Percentiles rank a stretch among this genome's conserved stretches.
Conservation (phyloP, 108 stramenopile species). For the Chaetoceros tenuissimus region DNA sequence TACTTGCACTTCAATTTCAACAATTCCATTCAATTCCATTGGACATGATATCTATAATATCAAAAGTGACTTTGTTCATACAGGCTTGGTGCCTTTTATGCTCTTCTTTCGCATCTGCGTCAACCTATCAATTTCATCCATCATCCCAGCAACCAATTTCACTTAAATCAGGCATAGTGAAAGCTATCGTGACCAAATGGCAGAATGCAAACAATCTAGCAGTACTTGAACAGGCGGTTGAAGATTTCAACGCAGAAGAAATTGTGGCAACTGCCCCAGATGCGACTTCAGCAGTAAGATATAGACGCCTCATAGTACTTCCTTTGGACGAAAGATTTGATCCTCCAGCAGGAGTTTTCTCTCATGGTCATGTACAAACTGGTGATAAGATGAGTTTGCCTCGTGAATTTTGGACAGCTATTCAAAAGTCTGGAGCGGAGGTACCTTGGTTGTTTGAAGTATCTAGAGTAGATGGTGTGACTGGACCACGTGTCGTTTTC, state of each 20-base stretch:
- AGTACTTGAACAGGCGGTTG: conserved; percentile 63
- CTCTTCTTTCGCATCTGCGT: neutral
- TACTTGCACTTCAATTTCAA: no score
- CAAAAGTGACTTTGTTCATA: no score
- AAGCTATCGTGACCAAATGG: conserved; percentile 15
- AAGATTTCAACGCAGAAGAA: conserved; percentile 76
- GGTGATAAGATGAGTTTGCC: conserved; percentile 84
- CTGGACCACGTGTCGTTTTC: conserved; percentile 31
- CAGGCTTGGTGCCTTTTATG: neutral
- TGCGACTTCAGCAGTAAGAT: conserved; percentile 20
- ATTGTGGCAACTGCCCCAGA: conserved; percentile 40
- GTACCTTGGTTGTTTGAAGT: conserved; percentile 85
- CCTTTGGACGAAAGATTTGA: conserved; percentile 75
- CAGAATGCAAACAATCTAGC: conserved; percentile 29
- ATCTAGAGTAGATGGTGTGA: conserved; percentile 58
- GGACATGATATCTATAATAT: no score
- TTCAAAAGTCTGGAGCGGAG: conserved; percentile 55
- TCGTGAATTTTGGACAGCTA: conserved; percentile 58
- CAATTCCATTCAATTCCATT: no score
- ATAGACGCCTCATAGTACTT: conserved; percentile 58
- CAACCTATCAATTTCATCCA: neutral
- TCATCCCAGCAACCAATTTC: neutral
- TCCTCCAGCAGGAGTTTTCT: conserved; percentile 80
- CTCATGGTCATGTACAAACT: conserved; percentile 74
- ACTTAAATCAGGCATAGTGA: conserved; percentile 2